These are phyloP conservation scores for Lodderomyces parapsilosis DNA, from an alignment of 1,139 yeast species.

Conservation along the genomic window DNA sequence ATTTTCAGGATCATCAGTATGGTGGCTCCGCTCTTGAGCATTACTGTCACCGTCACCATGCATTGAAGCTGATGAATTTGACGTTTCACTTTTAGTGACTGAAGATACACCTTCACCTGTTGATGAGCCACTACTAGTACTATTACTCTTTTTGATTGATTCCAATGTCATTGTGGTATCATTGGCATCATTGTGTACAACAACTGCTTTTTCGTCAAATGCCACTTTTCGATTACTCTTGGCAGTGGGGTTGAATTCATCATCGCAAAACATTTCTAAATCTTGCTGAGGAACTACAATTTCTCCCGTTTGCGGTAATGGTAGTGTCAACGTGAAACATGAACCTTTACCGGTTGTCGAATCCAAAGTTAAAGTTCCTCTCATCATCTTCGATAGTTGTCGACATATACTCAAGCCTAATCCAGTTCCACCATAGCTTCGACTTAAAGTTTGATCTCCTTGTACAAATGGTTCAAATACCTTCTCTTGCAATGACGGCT, in stretches of 20 bases:
- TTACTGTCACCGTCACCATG: background rate
- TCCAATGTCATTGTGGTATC: background rate
- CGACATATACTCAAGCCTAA: constrained; percentile 90
- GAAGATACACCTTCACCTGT: background rate
- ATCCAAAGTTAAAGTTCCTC: constrained; percentile 71
- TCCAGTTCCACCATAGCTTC: constrained; percentile 96
- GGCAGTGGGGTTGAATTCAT: constrained; percentile 41
- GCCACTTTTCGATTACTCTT: constrained; percentile 38
- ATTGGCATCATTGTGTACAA: constrained; percentile 5
- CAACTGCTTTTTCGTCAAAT: constrained; percentile 24
- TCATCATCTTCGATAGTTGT: constrained; percentile 87
- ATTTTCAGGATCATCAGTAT: no score
- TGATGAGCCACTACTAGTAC: background rate
- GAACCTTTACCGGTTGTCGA: constrained; percentile 78
- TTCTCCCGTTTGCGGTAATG: constrained; percentile 71
- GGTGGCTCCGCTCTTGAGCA: no score
- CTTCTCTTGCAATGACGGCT: constrained; percentile 70
- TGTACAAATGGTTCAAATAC: constrained; percentile 96
- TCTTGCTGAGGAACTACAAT: constrained; percentile 41
- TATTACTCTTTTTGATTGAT: background rate
- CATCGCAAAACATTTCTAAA: constrained; percentile 42
- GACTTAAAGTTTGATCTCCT: constrained; percentile 90
- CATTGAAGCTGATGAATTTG: background rate
- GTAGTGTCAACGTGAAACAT: constrained; percentile 75
- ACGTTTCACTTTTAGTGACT: background rate